Base-by-base conservation (phyloP, 139 green algal species). In the Raphidocelis subcapitata region DNA sequence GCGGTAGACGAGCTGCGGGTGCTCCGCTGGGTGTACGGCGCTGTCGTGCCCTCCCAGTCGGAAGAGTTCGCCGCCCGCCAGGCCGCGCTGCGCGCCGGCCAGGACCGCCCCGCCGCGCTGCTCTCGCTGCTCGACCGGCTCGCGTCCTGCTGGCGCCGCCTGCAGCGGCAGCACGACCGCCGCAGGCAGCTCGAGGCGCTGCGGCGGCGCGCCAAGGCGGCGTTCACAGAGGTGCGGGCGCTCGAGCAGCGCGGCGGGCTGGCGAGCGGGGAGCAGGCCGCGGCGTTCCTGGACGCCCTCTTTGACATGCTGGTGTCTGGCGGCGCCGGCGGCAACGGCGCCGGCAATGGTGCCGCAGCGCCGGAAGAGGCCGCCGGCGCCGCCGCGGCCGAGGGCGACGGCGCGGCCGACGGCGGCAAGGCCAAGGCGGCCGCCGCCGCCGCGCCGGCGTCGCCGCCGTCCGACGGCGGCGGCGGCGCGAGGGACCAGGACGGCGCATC, bases 21-120 rank as follows among this genome's bases (percentile, higher is more conserved):
- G 57, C 82, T 94, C 67, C 83, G 84, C 54, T 94, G 89, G 89
- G 75, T 92, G 37, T 94, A 90, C 67, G 86, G 89, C 73, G 85
- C 84, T 32, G 79, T 94, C 51, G 83, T 81, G 2, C 82, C 83
- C 59, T 72, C 67, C 0, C 62, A 69, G 55, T 81, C 80, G 4
- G 84, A 85, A 74, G 82, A 85, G 54, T 83, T 88, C 33, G 49
- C 46, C 2, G 67, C 61, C 10, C 67, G 79, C 16, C 85, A 88
- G 72, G 72, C 72, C 0, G 82, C 84, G 52, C 60, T 90, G 65
- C 74, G 77, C 1, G 76, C 54, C 0, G 72, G 82, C 21, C 59
- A 75, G 23, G 86, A 91, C 41, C 31, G 62, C 31, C 33, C 21
- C 10, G 41, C 15, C 0, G 81, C 76, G 2, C 62, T 94, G 28